phyloP scores from a whole-genome alignment of 495 filamentous ascomycete genomes.

The Trichoderma parareesei region DNA sequence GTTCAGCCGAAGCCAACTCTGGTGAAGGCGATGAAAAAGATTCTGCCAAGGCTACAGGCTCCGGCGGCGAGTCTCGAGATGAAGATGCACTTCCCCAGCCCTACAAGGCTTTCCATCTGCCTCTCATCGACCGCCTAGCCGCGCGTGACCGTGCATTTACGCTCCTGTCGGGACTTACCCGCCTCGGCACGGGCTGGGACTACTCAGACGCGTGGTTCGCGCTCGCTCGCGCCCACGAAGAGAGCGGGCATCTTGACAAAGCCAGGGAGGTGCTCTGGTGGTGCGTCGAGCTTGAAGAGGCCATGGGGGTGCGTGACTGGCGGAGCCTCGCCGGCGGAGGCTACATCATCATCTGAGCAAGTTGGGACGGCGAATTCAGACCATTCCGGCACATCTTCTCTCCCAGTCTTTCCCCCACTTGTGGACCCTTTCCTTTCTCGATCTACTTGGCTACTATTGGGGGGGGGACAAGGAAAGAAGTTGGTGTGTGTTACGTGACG shows the following conservation, averaged over 20 bases:
- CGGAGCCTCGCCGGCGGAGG: constrained; percentile 44
- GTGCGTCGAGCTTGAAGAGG: constrained; percentile 68
- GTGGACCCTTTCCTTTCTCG: neutral
- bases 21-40: constrained; percentile 15
- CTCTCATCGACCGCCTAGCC: constrained; percentile 66
- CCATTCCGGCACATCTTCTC: neutral
- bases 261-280: constrained; percentile 72
- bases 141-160: constrained; percentile 80
- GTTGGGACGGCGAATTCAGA: neutral
- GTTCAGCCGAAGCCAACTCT: neutral
- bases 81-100: constrained; percentile 33
- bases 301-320: constrained; percentile 53
- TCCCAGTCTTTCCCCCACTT: neutral
- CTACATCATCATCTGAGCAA: constrained; percentile 47
- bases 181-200: constrained; percentile 84
- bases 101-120: constrained; percentile 44
- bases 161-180: constrained; percentile 71
- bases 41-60: constrained; percentile 12
- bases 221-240: constrained; percentile 77
- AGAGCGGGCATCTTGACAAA: constrained; percentile 72
- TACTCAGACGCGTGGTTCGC: constrained; percentile 89
- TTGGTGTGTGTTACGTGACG: neutral
- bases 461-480: neutral
- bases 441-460: too few species aligned
- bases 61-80: neutral